Evolutionary conservation across 2,329 filamentous ascomycete genomes (phyloP).

Genomic region (Delphinella strobiligena): DNA sequence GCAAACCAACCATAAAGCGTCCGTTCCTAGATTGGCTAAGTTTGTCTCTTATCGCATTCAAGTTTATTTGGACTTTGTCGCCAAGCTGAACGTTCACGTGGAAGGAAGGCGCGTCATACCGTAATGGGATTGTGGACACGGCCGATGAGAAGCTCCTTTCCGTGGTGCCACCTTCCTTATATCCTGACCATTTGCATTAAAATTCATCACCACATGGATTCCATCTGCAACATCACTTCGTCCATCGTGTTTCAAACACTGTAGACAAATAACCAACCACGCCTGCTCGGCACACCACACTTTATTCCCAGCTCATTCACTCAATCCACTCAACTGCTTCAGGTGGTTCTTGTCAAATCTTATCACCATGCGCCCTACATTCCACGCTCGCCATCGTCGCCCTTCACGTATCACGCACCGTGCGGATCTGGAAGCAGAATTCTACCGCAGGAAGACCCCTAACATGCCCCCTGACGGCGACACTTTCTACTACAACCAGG

Average conservation of each 20-base stretch:
- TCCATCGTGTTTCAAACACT: too few relatives aligned
- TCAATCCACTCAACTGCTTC: too few relatives aligned
- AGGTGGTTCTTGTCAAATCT: neutral
- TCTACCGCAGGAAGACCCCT: slow-evolving; percentile 1
- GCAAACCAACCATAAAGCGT: neutral
- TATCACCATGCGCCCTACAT: neutral
- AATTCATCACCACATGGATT: neutral
- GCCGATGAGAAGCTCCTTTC: neutral
- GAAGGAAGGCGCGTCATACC: neutral
- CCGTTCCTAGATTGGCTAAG: too few relatives aligned
- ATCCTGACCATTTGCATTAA: neutral
- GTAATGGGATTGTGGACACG: neutral
- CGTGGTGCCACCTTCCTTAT: neutral
- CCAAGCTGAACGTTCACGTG: neutral
- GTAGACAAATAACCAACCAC: too few relatives aligned
- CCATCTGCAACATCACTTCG: neutral
- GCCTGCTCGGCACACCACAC: too few relatives aligned
- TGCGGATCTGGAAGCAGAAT: slow-evolving; percentile 7
- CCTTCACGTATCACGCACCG: slow-evolving; percentile 11
- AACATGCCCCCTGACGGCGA: slow-evolving; percentile 11
- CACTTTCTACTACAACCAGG: slow-evolving; percentile 23
- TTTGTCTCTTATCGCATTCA: too few relatives aligned
- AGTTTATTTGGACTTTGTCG: too few relatives aligned
- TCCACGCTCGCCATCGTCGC: slow-evolving; percentile 16
- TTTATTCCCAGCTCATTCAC: too few relatives aligned